Conservation (phyloP, 2,329 filamentous ascomycete species). For the Aureobasidium musti region DNA sequence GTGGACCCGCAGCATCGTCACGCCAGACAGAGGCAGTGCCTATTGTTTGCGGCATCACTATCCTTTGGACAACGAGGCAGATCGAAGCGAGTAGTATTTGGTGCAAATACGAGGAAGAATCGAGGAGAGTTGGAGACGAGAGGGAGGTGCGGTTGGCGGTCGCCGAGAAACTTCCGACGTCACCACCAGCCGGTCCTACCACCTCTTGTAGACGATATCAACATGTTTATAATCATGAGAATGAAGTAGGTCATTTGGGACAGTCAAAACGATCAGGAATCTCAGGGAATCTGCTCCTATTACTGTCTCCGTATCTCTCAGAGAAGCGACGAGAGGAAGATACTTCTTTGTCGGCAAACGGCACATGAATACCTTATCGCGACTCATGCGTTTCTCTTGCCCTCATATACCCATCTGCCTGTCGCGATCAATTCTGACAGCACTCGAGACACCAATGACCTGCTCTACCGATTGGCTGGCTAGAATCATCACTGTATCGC, state of each 20-base stretch:
- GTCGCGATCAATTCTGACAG: background rate
- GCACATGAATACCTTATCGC: background rate
- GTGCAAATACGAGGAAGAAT: background rate
- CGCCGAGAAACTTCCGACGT: background rate
- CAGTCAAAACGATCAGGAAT: background rate
- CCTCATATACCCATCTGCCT: background rate
- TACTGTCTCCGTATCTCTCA: background rate
- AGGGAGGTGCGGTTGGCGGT: background rate
- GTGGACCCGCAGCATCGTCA: background rate
- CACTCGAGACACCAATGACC: background rate
- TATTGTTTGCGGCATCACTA: too few species aligned
- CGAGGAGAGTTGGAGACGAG: background rate
- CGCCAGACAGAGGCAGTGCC: background rate
- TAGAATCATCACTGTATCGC: too few species aligned
- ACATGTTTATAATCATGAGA: too few species aligned
- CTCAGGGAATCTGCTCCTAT: background rate
- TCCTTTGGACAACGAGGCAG: too few species aligned
- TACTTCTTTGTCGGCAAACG: background rate
- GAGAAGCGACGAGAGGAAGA: background rate
- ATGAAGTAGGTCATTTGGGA: too few species aligned
- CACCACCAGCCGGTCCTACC: background rate
- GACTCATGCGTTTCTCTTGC: background rate
- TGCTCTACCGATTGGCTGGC: too few species aligned
- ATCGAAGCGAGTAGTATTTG: background rate
- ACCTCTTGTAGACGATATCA: background rate